Evolutionary conservation across 768 basidiomycete genomes (phyloP).

Genomic region (Paxillus involutus): DNA sequence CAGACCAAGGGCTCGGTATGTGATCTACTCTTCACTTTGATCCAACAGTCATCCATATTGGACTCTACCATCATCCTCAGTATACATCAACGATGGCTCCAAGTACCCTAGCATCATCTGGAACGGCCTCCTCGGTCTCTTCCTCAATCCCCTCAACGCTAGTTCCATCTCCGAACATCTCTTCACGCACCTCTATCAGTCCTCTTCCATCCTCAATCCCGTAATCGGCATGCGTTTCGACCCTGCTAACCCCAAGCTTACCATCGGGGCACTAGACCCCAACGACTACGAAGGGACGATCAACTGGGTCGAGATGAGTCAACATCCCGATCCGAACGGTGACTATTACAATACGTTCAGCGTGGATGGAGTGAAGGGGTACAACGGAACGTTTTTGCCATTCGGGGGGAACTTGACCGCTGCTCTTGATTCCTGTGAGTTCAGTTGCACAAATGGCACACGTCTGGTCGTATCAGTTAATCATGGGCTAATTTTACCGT

Average conservation of each 20-base stretch:
- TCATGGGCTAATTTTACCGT: not conserved
- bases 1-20: slow-evolving; percentile 17
- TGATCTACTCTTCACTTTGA: too few species aligned
- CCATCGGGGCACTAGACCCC: slow-evolving; percentile 32
- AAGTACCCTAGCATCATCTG: not conserved
- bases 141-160: slow-evolving; percentile 22
- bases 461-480: not conserved
- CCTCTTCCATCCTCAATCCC: slow-evolving; percentile 28
- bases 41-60: not conserved
- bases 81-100: slow-evolving; percentile 24
- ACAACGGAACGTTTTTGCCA: slow-evolving; percentile 26
- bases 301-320: slow-evolving; percentile 27
- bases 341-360: slow-evolving; percentile 20
- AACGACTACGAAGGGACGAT: slow-evolving; percentile 31
- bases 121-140: slow-evolving; percentile 27
- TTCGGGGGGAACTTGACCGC: slow-evolving; percentile 12
- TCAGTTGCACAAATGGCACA: not conserved
- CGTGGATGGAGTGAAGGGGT: slow-evolving; percentile 31
- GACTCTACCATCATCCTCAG: slow-evolving; percentile 6
- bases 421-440: slow-evolving; percentile 26
- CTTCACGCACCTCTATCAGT: slow-evolving; percentile 19
- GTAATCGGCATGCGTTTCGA: slow-evolving; percentile 31
- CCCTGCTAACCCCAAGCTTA: slow-evolving; percentile 26
- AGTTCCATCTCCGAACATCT: slow-evolving; percentile 9
- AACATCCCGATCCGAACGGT: slow-evolving; percentile 13